Base-by-base conservation (phyloP, 1,139 yeast genomes). In the Candida sp. region DNA sequence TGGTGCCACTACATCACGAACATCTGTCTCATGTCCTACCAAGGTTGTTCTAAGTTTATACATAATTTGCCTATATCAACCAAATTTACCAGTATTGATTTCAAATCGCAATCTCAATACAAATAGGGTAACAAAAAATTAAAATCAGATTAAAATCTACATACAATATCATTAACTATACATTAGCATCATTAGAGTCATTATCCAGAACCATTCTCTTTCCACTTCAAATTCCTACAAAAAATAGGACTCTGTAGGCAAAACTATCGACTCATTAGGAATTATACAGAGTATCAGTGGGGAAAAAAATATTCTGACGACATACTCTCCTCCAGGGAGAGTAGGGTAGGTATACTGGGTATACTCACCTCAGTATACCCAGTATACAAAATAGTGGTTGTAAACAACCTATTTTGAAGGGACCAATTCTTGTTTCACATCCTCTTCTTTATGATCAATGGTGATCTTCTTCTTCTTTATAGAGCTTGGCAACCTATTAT, bases 11-110 rank as follows among this genome's bases (percentile, higher is more conserved):
- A 88, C 60, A 12, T 79, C 81, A 48, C 82, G 79, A 29, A 91
- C 95, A 57, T 91, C 98, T 54, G 80, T 85, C 34, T 76, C 80
- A 60, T 91, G 98, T 6, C 93, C 96, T 3, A 56, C 49, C 34
- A 87, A 67, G 0, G 82, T 75, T 5, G 86, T 77, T 41, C 87
- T 79, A 23, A 85, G 67, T 46, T 49, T 54, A 42, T 42, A 52
- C 50, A 46, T 51, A 22, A 27, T 42, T 25, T 29, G 45, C 39
- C 43, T 43, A 42, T 33, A 45, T 33, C 22, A 22, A 32, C 23
- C 19, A 11, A 32, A 32, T 32, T 32, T 32, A 11, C 11, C 29
- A 15, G 3, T 15, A 15, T 15, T 15, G 19, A 15, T 15, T 15
- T 15, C 19, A 15, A 15, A 15, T 15, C 19, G 19, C 19, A 15